These are phyloP conservation scores for Claviceps digitariae DNA, from an alignment of 2,329 filamentous ascomycete genomes.

Conservation along the genomic window DNA sequence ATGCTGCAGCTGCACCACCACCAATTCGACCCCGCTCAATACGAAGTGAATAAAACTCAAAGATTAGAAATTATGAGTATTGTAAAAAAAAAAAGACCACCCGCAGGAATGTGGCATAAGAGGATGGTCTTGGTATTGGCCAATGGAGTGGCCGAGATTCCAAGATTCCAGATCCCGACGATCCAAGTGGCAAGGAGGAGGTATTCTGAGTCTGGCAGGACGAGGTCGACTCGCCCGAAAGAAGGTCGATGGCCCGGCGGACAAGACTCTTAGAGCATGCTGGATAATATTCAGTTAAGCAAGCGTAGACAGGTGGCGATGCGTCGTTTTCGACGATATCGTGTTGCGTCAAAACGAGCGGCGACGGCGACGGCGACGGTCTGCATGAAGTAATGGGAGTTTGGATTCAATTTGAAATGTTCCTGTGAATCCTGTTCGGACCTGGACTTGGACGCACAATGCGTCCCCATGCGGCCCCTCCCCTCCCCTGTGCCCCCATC, in stretches of 20 bases:
- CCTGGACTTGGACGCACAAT: no score
- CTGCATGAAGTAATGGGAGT: no score
- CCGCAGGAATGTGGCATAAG: no score
- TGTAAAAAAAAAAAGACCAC: not conserved
- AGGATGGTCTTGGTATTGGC: no score
- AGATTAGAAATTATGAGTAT: not conserved
- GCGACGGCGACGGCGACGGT: no score
- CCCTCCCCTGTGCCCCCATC: no score
- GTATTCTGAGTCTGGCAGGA: not conserved
- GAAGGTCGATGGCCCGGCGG: no score
- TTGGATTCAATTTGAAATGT: no score
- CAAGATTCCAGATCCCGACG: not conserved
- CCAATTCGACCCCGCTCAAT: not conserved
- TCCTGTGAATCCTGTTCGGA: no score
- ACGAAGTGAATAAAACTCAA: not conserved
- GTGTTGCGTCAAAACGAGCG: not conserved
- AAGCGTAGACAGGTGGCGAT: not conserved
- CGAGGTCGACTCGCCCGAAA: not conserved
- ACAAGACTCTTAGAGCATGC: not conserved
- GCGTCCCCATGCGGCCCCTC: no score
- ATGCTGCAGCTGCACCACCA: not conserved
- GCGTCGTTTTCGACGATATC: not conserved
- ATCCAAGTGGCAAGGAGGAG: not conserved
- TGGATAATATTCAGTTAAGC: not conserved
- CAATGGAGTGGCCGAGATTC: not conserved